A percentile compares a stretch with the other conserved stretches of the same genome.
These are phyloP conservation scores for Tuber brumale DNA, from an alignment of 495 filamentous ascomycete genomes.

Conservation along the genomic window DNA sequence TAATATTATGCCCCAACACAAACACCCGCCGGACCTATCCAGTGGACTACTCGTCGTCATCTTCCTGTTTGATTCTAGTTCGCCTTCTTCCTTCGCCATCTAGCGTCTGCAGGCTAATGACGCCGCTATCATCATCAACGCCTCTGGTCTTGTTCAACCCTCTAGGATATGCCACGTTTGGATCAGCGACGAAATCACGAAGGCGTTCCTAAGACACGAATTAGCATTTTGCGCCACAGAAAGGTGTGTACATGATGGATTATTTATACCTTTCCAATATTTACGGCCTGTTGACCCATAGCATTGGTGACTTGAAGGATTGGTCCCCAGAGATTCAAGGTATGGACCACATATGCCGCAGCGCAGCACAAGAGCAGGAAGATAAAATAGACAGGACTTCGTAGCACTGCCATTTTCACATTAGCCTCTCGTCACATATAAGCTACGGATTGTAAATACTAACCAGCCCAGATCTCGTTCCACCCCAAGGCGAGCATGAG, in stretches of 20 bases:
- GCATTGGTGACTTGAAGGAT: slow-evolving; percentile 92
- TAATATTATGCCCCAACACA: background rate
- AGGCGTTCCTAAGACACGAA: slow-evolving; percentile 28
- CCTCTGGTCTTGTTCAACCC: slow-evolving; percentile 14
- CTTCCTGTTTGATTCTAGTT: slow-evolving; percentile 17
- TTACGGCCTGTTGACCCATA: slow-evolving; percentile 73
- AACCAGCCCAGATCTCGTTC: slow-evolving; percentile 67
- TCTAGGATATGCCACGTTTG: slow-evolving; percentile 12
- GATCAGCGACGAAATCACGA: slow-evolving; percentile 20
- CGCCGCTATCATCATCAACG: slow-evolving; percentile 24
- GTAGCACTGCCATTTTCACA: slow-evolving; percentile 53
- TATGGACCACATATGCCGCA: slow-evolving; percentile 80
- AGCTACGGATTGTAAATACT: background rate
- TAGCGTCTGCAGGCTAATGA: slow-evolving; percentile 24
- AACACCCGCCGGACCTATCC: background rate
- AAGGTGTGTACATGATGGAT: background rate
- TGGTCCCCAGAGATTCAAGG: slow-evolving; percentile 88
- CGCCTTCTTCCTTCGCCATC: slow-evolving; percentile 29
- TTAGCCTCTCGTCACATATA: slow-evolving; percentile 46
- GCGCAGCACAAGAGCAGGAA: slow-evolving; percentile 68
- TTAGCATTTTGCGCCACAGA: slow-evolving; percentile 9
- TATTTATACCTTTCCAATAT: slow-evolving; percentile 64
- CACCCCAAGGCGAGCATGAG: slow-evolving; percentile 82
- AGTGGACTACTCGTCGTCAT: slow-evolving; percentile 21
- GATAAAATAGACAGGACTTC: slow-evolving; percentile 88